These are phyloP conservation scores for Amaranthus cruentus DNA, from an alignment of 148 eudicot species.

Conservation along the genomic window DNA sequence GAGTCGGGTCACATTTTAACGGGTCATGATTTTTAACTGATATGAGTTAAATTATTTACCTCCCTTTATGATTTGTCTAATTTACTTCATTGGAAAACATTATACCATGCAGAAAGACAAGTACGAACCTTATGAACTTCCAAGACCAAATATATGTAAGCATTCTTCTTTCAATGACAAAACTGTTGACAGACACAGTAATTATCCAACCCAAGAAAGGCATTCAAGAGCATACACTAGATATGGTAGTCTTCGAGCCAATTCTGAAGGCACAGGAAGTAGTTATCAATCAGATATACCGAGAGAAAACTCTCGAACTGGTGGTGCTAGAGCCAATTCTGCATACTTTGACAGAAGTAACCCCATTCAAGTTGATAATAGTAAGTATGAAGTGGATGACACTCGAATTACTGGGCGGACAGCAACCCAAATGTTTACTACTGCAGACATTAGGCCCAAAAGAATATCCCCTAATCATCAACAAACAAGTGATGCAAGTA, in stretches of 20 bases:
- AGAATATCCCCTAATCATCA: slow-evolving; percentile 36
- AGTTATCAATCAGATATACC: slow-evolving; percentile 44
- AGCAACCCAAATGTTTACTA: slow-evolving; percentile 42
- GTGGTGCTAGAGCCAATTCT: slow-evolving; percentile 27
- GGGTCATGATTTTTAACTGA: too few species aligned
- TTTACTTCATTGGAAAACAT: neutral
- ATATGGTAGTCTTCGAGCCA: slow-evolving; percentile 25
- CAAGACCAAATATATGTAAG: slow-evolving; percentile 19
- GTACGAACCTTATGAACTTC: slow-evolving; percentile 31
- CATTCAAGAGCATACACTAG: slow-evolving; percentile 28
- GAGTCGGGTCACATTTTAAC: too few species aligned
- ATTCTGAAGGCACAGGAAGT: slow-evolving; percentile 46
- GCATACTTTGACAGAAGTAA: slow-evolving; percentile 47
- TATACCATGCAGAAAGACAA: slow-evolving; percentile 26
- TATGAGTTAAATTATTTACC: neutral
- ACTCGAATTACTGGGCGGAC: slow-evolving; percentile 37
- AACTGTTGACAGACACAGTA: slow-evolving; percentile 30
- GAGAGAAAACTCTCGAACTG: slow-evolving; percentile 27
- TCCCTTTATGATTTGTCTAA: neutral
- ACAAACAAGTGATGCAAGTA: slow-evolving; percentile 12
- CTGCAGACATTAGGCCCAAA: slow-evolving; percentile 34
- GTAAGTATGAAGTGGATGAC: slow-evolving; percentile 31
- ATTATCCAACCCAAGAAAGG: slow-evolving; percentile 27
- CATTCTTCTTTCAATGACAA: slow-evolving; percentile 23
- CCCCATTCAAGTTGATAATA: slow-evolving; percentile 21